Percentiles rank a stretch among this genome's conserved stretches.
Evolutionary conservation across 192 early-diverging fungal species (phyloP).

Genomic region (Umbelopsis vinacea): DNA sequence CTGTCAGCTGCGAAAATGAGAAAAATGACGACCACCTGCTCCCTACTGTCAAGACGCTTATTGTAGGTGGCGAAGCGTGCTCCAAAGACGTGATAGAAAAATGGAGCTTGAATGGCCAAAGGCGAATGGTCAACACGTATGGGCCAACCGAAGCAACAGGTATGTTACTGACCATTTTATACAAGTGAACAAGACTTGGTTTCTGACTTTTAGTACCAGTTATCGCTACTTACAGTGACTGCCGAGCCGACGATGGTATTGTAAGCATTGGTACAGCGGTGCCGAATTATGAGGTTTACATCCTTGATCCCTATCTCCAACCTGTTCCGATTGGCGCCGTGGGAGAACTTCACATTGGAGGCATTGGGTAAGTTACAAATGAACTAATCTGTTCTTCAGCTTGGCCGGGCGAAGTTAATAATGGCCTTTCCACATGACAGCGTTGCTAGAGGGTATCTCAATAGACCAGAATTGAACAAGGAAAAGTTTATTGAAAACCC

Average conservation of each 20-base stretch:
- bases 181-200: background rate
- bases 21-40: background rate
- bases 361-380: conserved; percentile 15
- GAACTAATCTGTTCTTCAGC: background rate
- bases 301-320: conserved; percentile 25
- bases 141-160: conserved; percentile 24
- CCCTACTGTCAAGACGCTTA: background rate
- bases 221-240: background rate
- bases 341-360: conserved; percentile 52
- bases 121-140: conserved; percentile 14
- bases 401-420: background rate
- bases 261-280: conserved; percentile 26
- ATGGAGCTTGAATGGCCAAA: background rate
- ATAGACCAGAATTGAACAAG: conserved; percentile 43
- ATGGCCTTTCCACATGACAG: background rate
- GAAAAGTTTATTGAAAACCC: conserved; percentile 39
- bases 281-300: conserved; percentile 27
- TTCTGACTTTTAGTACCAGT: background rate
- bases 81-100: background rate
- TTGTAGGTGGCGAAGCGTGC: conserved; percentile 1
- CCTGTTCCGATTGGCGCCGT: conserved; percentile 41
- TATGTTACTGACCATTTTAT: background rate
- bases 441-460: conserved; percentile 48
- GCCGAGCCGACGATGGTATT: background rate
- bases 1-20: background rate